Evolutionary conservation across 305 asterid genomes (phyloP), one percentile per base, ranked within the genome.

Genomic region (Andrographis paniculata): DNA sequence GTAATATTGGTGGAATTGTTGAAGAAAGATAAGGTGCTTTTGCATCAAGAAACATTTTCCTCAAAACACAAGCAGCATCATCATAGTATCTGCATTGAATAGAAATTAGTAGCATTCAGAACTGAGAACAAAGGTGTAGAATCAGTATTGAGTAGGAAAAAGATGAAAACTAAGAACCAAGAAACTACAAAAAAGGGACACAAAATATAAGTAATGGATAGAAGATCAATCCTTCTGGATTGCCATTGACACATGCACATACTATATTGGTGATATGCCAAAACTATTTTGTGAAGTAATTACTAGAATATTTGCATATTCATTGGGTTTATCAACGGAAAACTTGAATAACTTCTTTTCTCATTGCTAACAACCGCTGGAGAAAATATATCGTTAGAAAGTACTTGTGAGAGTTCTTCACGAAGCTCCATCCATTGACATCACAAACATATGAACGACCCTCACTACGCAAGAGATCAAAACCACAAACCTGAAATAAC

Each of bases 341-440:
- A n/a, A n/a, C n/a, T n/a, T n/a, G n/a, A n/a, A n/a, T n/a, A n/a
- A n/a, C n/a, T n/a, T n/a, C n/a, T n/a, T n/a, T n/a, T n/a, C n/a
- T n/a, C n/a, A n/a, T n/a, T n/a, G n/a, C n/a, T n/a, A n/a, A n/a
- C n/a, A n/a, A n/a, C n/a, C n/a, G n/a, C n/a, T n/a, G n/a, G n/a
- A n/a, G n/a, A n/a, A n/a, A n/a, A n/a, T n/a, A n/a, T n/a, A n/a
- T 10, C 6, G 33, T 5, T 27, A 6, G 6, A 52, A 23, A 56
- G 50, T 74, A 88, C 95, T 82, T 88, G 87, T 88, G 64, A 45
- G 95, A 88, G 74, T 88, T 88, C 74, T 88, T 88, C 85, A n/a
- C n/a, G n/a, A n/a, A n/a, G n/a, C n/a, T n/a, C 97, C 97, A 89
- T 44, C 98, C 98, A 60, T 89, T 89, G 54, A 89, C 95, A 70